phyloP scores from a whole-genome alignment of 2,329 filamentous ascomycete genomes.

The Cadophora malorum region DNA sequence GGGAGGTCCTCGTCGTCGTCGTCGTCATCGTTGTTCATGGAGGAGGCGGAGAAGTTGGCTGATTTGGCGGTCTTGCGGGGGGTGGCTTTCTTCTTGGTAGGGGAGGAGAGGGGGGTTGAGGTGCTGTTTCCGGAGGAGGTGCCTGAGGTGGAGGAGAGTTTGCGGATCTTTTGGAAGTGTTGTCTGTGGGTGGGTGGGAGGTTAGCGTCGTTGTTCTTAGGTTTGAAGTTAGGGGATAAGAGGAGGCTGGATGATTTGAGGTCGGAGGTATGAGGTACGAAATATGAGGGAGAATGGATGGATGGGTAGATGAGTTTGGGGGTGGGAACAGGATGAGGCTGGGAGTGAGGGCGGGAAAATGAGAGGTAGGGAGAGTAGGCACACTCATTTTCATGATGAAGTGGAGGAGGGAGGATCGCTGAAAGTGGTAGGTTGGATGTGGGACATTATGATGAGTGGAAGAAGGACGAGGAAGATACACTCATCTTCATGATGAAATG shows the following conservation, averaged over 20 bases:
- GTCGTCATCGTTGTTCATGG: constrained; percentile 18
- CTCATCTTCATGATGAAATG: constrained; percentile 1
- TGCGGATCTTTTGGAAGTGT: constrained; percentile 44
- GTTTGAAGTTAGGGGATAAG: no score
- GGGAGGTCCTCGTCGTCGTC: constrained; percentile 30
- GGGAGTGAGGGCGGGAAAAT: not conserved
- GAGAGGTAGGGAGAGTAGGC: not conserved
- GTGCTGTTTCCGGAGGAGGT: not conserved
- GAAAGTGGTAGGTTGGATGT: not conserved
- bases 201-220: no score
- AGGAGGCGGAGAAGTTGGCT: not conserved
- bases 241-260: not conserved
- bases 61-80: constrained; percentile 11
- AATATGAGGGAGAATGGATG: no score
- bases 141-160: constrained; percentile 22
- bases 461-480: not conserved
- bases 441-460: not conserved
- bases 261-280: no score
- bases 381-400: not conserved
- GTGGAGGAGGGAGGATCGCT: not conserved
- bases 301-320: not conserved
- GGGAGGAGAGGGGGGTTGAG: not conserved
- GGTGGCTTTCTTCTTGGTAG: constrained; percentile 5
- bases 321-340: not conserved
- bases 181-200: constrained; percentile 33